These are phyloP conservation scores for Neohortaea acidophila DNA, from an alignment of 495 filamentous ascomycete genomes.

Conservation along the genomic window DNA sequence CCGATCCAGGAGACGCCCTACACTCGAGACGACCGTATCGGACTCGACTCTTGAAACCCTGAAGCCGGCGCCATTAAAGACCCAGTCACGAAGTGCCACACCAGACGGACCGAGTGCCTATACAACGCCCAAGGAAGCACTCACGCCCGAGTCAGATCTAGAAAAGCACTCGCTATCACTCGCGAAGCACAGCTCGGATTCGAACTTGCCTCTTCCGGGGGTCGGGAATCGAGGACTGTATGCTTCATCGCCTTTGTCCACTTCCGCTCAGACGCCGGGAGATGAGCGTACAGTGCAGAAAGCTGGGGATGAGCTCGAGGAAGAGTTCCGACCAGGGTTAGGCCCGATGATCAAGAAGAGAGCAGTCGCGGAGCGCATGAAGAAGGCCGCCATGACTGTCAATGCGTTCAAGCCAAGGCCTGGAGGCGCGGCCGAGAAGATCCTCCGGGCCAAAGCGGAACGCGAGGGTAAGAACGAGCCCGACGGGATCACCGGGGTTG, in stretches of 20 bases:
- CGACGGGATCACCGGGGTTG: slow-evolving; percentile 76
- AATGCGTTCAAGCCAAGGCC: slow-evolving; percentile 70
- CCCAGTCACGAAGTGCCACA: background rate
- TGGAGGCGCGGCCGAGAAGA: slow-evolving; percentile 63
- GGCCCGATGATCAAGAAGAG: slow-evolving; percentile 83
- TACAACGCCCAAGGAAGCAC: slow-evolving; percentile 2
- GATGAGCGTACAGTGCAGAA: slow-evolving; percentile 1
- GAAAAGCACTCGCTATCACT: slow-evolving; percentile 6
- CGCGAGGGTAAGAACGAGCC: slow-evolving; percentile 42
- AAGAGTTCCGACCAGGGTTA: slow-evolving; percentile 55
- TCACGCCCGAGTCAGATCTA: background rate
- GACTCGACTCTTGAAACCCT: background rate
- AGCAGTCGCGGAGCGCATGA: slow-evolving; percentile 60
- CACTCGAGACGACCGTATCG: background rate
- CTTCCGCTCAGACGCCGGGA: slow-evolving; percentile 5
- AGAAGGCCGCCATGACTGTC: slow-evolving; percentile 71
- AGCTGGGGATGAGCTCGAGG: slow-evolving; percentile 31
- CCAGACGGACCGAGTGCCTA: background rate
- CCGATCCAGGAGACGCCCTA: slow-evolving; percentile 1
- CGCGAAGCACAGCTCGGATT: background rate
- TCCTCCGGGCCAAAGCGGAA: slow-evolving; percentile 37
- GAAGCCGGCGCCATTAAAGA: background rate
- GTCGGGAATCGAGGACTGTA: background rate
- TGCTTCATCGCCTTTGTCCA: background rate
- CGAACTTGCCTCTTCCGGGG: slow-evolving; percentile 1